phyloP scores from a whole-genome alignment of 192 early-diverging fungal genomes.

The Umbelopsis sp. region DNA sequence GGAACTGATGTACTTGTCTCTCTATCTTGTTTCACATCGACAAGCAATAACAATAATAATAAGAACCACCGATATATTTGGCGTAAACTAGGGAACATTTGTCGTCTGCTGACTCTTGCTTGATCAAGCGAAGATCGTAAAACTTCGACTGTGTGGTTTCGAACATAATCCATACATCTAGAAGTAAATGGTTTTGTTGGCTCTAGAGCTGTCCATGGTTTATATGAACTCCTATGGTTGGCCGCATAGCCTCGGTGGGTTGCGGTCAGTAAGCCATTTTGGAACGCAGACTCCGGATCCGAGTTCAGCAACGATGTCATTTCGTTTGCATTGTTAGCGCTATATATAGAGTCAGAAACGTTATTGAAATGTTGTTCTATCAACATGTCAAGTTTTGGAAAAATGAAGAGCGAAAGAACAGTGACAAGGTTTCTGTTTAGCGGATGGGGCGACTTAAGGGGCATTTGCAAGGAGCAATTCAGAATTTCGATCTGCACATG shows the following conservation, averaged over 20 bases:
- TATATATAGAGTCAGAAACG: background rate
- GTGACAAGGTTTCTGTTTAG: background rate
- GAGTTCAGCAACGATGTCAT: background rate
- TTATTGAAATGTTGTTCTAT: background rate
- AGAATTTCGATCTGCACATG: background rate
- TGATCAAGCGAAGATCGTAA: background rate
- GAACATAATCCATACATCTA: slow-evolving; percentile 13
- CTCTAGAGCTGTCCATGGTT: background rate
- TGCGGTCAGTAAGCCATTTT: too few relatives aligned
- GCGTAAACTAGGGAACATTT: background rate
- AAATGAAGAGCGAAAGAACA: background rate
- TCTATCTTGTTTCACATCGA: background rate
- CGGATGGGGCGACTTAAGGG: too few relatives aligned
- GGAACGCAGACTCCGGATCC: too few relatives aligned
- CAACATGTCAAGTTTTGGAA: background rate
- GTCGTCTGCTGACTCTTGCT: background rate
- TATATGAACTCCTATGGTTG: too few relatives aligned
- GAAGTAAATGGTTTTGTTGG: slow-evolving; percentile 1
- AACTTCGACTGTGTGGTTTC: background rate
- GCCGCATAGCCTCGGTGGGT: too few relatives aligned
- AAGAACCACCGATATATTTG: slow-evolving; percentile 13
- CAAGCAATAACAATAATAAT: background rate
- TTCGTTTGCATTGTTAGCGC: slow-evolving; percentile 5
- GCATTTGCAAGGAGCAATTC: background rate
- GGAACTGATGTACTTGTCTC: background rate